Conservation (phyloP, 2,329 filamentous ascomycete genomes). For the Neonectria hederae region DNA sequence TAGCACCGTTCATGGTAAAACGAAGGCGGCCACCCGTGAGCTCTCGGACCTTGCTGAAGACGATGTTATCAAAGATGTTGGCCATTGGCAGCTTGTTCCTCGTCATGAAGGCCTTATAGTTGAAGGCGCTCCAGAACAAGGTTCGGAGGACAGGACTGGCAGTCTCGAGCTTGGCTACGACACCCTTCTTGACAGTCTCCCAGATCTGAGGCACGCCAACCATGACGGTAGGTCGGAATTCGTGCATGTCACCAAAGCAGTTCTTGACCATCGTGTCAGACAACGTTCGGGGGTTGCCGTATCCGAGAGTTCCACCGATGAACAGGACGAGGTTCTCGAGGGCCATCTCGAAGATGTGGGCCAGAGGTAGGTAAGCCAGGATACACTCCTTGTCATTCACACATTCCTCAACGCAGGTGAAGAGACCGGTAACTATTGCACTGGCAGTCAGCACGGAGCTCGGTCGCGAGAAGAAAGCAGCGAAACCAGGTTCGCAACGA, state of each 20-base stretch:
- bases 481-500: neutral
- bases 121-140: constrained; percentile 77
- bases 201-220: constrained; percentile 96
- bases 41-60: constrained; percentile 92
- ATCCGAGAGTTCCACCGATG: constrained; percentile 92
- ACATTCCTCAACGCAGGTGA: constrained; percentile 78
- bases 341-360: constrained; percentile 96
- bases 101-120: constrained; percentile 68
- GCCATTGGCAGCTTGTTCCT: constrained; percentile 70
- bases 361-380: constrained; percentile 90
- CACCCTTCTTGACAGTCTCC: constrained; percentile 97
- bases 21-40: constrained; percentile 89
- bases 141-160: constrained; percentile 75
- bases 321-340: constrained; percentile 92
- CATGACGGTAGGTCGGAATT: constrained; percentile 88
- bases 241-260: constrained; percentile 92
- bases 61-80: constrained; percentile 78
- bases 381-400: constrained; percentile 82
- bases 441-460: constrained; percentile 29
- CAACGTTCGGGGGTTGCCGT: constrained; percentile 89
- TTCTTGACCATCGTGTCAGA: constrained; percentile 88
- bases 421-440: constrained; percentile 76
- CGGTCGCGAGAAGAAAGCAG: neutral
- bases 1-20: constrained; percentile 93
- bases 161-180: constrained; percentile 79